Percentiles rank a stretch among this genome's conserved stretches.
Evolutionary conservation across 495 filamentous ascomycete genomes (phyloP).

Genomic region (Aspergillus kassunensis): DNA sequence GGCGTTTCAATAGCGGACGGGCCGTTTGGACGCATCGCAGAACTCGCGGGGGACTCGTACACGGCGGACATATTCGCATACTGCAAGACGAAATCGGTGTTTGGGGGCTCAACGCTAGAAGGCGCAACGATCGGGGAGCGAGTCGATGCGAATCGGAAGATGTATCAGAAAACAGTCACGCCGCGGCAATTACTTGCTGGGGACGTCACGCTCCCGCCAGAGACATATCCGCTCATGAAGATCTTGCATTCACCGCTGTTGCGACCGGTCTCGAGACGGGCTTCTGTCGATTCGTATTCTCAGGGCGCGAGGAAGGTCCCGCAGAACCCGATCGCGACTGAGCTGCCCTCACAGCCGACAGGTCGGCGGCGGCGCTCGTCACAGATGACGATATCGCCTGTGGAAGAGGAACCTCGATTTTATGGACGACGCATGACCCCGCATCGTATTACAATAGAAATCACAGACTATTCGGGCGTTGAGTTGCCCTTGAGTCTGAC

Average conservation of each 20-base stretch:
- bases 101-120: constrained; percentile 85
- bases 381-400: background rate
- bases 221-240: constrained; percentile 69
- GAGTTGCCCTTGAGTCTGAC: constrained; percentile 1
- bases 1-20: constrained; percentile 92
- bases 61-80: constrained; percentile 87
- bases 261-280: background rate
- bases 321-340: background rate
- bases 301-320: background rate
- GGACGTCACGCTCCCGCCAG: constrained; percentile 66
- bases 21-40: constrained; percentile 84
- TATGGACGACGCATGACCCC: background rate
- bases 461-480: background rate
- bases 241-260: constrained; percentile 9
- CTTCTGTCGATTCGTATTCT: background rate
- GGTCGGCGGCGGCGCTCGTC: background rate
- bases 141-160: constrained; percentile 83
- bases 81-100: constrained; percentile 89
- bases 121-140: constrained; percentile 83
- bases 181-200: constrained; percentile 79
- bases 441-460: constrained; percentile 1
- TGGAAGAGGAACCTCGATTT: background rate
- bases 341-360: background rate
- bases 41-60: constrained; percentile 79
- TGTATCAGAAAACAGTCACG: constrained; percentile 74